Evolutionary conservation across 2,329 filamentous ascomycete species (phyloP).

Genomic region (Calonectria leucothoes): DNA sequence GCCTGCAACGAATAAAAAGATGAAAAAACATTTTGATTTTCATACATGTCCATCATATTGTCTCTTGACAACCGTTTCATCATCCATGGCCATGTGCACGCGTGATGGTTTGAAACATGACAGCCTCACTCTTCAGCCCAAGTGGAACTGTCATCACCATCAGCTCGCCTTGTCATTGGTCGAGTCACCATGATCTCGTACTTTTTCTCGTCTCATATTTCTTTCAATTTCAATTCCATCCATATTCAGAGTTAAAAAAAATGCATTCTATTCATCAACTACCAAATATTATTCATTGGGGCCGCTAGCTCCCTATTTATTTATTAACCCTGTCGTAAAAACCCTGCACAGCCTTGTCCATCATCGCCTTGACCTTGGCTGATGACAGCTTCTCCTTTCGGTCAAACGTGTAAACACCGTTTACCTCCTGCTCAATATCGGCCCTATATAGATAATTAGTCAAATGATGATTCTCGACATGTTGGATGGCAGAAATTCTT

Average conservation of each 20-base stretch:
- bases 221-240: not conserved
- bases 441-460: constrained; percentile 46
- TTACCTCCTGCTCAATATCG: constrained; percentile 76
- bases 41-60: not conserved
- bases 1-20: not conserved
- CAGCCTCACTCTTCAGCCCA: not conserved
- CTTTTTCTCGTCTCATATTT: not conserved
- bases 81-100: not conserved
- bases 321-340: constrained; percentile 54
- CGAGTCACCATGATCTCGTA: not conserved
- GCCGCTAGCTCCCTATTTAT: not conserved
- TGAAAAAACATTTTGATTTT: not conserved
- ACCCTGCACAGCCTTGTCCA: constrained; percentile 61
- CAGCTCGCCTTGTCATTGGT: not conserved
- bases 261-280: not conserved
- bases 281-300: not conserved
- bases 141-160: not conserved
- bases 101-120: not conserved
- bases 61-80: not conserved
- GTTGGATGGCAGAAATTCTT: constrained; percentile 42
- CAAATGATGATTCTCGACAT: not conserved
- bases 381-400: constrained; percentile 71
- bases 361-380: constrained; percentile 65
- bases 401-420: constrained; percentile 74
- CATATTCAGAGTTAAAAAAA: not conserved